A percentile compares a stretch with the other conserved stretches of the same genome.
These are phyloP conservation scores for Acanthamoeba lenticulata DNA, from an alignment of 208 protist genomes.

Conservation along the genomic window DNA sequence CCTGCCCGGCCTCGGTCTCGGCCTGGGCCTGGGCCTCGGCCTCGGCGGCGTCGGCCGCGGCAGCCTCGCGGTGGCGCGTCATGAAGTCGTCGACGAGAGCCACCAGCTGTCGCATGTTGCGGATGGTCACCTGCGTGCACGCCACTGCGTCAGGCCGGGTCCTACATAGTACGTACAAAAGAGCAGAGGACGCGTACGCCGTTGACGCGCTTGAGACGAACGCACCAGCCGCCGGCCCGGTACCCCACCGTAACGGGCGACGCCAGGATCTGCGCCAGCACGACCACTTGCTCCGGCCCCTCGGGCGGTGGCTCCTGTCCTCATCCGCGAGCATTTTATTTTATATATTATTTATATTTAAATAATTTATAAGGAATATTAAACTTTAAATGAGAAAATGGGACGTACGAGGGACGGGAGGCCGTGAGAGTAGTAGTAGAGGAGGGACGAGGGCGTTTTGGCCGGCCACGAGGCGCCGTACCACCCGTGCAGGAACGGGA, in stretches of 20 bases:
- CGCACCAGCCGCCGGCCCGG: conserved; percentile 16
- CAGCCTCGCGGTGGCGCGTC: background rate
- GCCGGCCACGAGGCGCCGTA: background rate
- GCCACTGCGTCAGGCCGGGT: background rate
- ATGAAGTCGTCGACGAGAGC: background rate
- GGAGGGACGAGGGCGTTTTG: background rate
- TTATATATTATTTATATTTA: background rate
- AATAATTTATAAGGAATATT: background rate
- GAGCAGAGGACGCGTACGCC: background rate
- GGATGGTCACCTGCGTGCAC: background rate
- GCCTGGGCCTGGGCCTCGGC: background rate
- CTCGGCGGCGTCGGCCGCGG: background rate
- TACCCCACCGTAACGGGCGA: conserved; percentile 70
- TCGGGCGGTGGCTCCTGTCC: background rate
- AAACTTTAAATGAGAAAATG: background rate
- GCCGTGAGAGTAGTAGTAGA: background rate
- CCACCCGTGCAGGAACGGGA: conserved; percentile 29
- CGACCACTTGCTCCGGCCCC: conserved; percentile 61
- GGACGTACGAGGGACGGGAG: background rate
- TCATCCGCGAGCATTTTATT: background rate
- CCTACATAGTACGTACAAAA: no score
- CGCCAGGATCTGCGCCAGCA: conserved; percentile 66
- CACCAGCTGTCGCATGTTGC: conserved; percentile 35
- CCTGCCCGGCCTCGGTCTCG: background rate
- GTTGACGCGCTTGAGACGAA: conserved; percentile 13